Evolutionary conservation across 2,329 filamentous ascomycete genomes (phyloP), one percentile per base, ranked within the genome.

Genomic region (Davidsoniella eucalypti): DNA sequence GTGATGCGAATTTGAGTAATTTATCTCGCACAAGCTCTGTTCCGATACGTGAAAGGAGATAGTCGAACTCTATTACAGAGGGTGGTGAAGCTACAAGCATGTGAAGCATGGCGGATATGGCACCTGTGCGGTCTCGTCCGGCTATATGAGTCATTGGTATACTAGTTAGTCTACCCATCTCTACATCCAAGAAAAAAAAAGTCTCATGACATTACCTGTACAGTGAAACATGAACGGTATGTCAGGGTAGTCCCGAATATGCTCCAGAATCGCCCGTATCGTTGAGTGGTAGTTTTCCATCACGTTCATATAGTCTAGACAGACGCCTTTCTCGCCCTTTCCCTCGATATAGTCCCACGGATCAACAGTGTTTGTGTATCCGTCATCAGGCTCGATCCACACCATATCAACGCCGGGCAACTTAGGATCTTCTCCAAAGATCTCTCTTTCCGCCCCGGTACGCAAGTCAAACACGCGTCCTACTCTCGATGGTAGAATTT

Each of bases 171-270:
- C 2, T 12, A 33, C 29, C 5, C 7, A 12, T 9, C 12, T 33
- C 29, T 33, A 33, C 29, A 33, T 33, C 8, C 3, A 3, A 12
- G 12, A 12, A 29, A 12, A 33, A 12, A 29, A 18, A 5, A 23
- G 12, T 33, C 6, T 33, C 8, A 9, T 9, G 29, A 33, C 29
- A 33, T 33, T 33, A 33, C 29, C 29, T 75, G 69, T 73, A 58
- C 73, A 77, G 58, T 77, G 73, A 39, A 76, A 69, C 44, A 76
- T 54, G 52, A 74, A 65, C 14, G 66, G 64, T 57, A 71, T 65
- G 0, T 57, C 52, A 6, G 67, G 66, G 9, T 63, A 60, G 54
- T 75, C 71, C 46, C 69, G 61, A 8, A 75, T 61, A 52, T 69
- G 67, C 57, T 70, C 64, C 23, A 76, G 61, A 5, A 76, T 61